A percentile compares a stretch with the other conserved stretches of the same genome.
phyloP scores from a whole-genome alignment of 176 grass and related monocot species.

The Aegilops longissima region DNA sequence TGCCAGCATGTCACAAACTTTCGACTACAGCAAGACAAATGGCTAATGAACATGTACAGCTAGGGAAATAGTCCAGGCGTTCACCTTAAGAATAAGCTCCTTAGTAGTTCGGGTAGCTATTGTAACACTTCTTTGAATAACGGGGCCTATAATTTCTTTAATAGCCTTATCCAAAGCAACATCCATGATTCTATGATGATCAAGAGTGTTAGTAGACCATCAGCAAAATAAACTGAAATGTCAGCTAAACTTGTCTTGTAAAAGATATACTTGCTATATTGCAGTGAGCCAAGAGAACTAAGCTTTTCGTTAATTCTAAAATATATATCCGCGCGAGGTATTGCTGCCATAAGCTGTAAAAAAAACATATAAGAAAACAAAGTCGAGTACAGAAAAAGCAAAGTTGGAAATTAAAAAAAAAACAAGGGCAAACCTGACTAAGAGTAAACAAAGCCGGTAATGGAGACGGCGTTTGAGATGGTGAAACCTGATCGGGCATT shows the following conservation, averaged over 20 bases:
- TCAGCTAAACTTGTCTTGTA: neutral
- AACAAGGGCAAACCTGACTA: slow-evolving; percentile 66
- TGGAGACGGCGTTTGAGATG: slow-evolving; percentile 56
- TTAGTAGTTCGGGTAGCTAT: slow-evolving; percentile 95
- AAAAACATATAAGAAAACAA: slow-evolving; percentile 29
- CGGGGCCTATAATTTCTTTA: slow-evolving; percentile 89
- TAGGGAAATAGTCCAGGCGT: neutral
- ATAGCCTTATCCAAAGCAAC: slow-evolving; percentile 88
- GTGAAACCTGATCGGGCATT: slow-evolving; percentile 84
- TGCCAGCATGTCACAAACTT: slow-evolving; percentile 7
- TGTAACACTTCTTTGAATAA: slow-evolving; percentile 97
- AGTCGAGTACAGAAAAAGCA: slow-evolving; percentile 20
- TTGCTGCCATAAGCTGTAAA: slow-evolving; percentile 81
- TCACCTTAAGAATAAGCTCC: slow-evolving; percentile 93
- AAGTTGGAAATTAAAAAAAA: neutral
- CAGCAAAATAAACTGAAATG: slow-evolving; percentile 23
- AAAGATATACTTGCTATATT: slow-evolving; percentile 71
- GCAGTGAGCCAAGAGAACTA: slow-evolving; percentile 76
- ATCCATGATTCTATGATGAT: slow-evolving; percentile 76
- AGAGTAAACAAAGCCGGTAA: slow-evolving; percentile 77
- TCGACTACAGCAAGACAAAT: slow-evolving; percentile 15
- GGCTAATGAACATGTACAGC: neutral
- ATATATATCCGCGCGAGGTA: slow-evolving; percentile 79
- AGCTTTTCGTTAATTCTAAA: slow-evolving; percentile 94
- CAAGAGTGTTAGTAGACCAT: slow-evolving; percentile 11